Evolutionary conservation across 768 basidiomycete species (phyloP).

Genomic region (Leccinum subgranulosum): DNA sequence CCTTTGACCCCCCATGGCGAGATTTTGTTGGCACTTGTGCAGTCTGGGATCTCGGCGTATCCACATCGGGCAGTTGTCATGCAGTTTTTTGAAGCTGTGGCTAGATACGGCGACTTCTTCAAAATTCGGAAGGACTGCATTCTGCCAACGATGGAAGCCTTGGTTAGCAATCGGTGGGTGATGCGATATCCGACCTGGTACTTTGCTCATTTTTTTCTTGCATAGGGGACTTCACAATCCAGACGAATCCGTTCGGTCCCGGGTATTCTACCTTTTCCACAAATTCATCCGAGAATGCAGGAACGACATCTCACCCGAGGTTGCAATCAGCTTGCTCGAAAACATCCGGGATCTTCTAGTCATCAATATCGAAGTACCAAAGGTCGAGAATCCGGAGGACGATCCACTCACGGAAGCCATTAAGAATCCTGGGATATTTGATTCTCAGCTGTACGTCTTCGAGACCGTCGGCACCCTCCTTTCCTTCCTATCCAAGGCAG

Average conservation of each 20-base stretch:
- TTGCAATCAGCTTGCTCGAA: constrained; percentile 69
- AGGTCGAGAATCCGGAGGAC: constrained; percentile 67
- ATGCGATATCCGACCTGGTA: not conserved
- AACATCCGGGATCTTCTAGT: constrained; percentile 73
- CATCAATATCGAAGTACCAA: constrained; percentile 74
- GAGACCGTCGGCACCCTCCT: constrained; percentile 87
- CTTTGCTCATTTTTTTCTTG: constrained; percentile 4
- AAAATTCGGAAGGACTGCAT: constrained; percentile 89
- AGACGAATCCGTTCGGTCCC: constrained; percentile 63
- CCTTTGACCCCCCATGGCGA: constrained; percentile 90
- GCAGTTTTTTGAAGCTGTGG: constrained; percentile 89
- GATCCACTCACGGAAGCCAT: constrained; percentile 81
- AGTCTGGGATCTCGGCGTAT: constrained; percentile 77
- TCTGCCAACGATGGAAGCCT: constrained; percentile 80
- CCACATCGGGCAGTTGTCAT: constrained; percentile 82
- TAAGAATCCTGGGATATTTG: constrained; percentile 67
- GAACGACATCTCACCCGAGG: constrained; percentile 69
- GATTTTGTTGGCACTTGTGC: constrained; percentile 79
- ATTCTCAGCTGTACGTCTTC: constrained; percentile 91
- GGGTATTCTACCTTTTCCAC: constrained; percentile 90
- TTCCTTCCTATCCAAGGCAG: constrained; percentile 64
- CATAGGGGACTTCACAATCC: constrained; percentile 82
- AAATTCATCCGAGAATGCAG: constrained; percentile 85
- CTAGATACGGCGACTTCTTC: constrained; percentile 97
- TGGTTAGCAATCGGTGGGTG: constrained; percentile 78